These are phyloP conservation scores for Colletotrichum orbiculare DNA, from an alignment of 2,329 filamentous ascomycete species.

Conservation along the genomic window DNA sequence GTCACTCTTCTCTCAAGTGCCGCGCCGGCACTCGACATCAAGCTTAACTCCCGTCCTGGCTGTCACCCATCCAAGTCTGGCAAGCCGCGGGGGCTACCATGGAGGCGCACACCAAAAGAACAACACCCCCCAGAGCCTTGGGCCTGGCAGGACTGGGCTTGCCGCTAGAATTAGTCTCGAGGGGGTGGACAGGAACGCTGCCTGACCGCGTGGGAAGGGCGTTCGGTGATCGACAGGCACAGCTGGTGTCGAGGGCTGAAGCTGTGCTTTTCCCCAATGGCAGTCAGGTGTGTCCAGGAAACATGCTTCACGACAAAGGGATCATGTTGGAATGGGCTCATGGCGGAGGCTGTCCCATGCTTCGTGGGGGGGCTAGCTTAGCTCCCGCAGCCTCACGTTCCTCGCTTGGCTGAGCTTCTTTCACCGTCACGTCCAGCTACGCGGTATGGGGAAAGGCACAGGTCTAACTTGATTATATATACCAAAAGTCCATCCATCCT, in stretches of 20 bases:
- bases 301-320: neutral
- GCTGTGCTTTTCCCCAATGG: neutral
- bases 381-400: conserved; percentile 15
- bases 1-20: neutral
- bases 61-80: no score
- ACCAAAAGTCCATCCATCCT: no score
- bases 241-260: neutral
- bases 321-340: neutral
- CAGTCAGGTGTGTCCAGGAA: neutral
- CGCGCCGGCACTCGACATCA: no score
- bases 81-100: no score
- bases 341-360: neutral
- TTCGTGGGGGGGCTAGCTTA: neutral
- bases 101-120: no score
- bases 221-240: neutral
- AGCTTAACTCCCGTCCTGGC: no score
- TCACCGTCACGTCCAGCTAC: conserved; percentile 1
- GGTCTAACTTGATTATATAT: no score
- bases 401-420: neutral
- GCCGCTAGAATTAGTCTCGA: no score
- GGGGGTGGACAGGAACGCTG: no score
- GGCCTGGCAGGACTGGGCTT: neutral
- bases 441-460: neutral
- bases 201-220: no score
- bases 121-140: neutral